Percentiles rank a stretch among this genome's conserved stretches.
phyloP scores from a whole-genome alignment of 805 yeast species.

The Candida fluviatilis region DNA sequence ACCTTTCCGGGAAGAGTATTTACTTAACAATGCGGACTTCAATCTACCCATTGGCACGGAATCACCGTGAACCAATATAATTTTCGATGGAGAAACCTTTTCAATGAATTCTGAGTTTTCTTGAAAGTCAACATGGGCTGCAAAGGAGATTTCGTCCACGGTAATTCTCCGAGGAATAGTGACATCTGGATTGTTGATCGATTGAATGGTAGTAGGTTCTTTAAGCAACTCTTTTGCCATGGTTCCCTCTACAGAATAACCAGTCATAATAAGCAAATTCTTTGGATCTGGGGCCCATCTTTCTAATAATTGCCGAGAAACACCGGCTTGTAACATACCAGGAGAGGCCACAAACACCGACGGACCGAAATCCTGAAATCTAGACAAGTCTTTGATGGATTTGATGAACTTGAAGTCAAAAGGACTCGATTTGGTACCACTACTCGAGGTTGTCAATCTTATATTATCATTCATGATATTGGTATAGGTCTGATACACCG shows the following conservation, averaged over 20 bases:
- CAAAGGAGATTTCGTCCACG: slow-evolving; percentile 93
- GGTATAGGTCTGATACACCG: slow-evolving; percentile 93
- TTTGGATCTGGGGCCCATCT: slow-evolving; percentile 97
- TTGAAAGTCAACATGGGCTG: slow-evolving; percentile 98
- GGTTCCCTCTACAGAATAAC: slow-evolving; percentile 98
- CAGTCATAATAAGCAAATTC: slow-evolving; percentile 83
- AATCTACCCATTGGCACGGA: slow-evolving; percentile 97
- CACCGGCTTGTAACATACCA: slow-evolving; percentile 97
- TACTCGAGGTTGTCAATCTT: slow-evolving; percentile 49
- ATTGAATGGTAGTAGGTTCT: slow-evolving; percentile 89
- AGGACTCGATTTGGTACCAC: slow-evolving; percentile 55
- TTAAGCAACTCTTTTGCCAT: slow-evolving; percentile 87
- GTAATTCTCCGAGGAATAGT: slow-evolving; percentile 81
- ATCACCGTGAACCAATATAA: slow-evolving; percentile 95
- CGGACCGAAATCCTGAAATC: slow-evolving; percentile 90
- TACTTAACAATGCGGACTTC: slow-evolving; percentile 86
- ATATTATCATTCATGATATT: slow-evolving; percentile 96
- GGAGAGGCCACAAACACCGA: slow-evolving; percentile 96
- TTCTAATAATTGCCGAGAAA: slow-evolving; percentile 85
- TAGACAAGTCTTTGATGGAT: slow-evolving; percentile 73
- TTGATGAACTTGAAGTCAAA: slow-evolving; percentile 84
- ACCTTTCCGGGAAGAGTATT: slow-evolving; percentile 74
- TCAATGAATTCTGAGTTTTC: slow-evolving; percentile 92
- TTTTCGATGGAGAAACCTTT: slow-evolving; percentile 74
- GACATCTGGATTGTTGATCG: slow-evolving; percentile 73